Evolutionary conservation across 306 rosid genomes (phyloP).

Genomic region (Cicer yamashitae): DNA sequence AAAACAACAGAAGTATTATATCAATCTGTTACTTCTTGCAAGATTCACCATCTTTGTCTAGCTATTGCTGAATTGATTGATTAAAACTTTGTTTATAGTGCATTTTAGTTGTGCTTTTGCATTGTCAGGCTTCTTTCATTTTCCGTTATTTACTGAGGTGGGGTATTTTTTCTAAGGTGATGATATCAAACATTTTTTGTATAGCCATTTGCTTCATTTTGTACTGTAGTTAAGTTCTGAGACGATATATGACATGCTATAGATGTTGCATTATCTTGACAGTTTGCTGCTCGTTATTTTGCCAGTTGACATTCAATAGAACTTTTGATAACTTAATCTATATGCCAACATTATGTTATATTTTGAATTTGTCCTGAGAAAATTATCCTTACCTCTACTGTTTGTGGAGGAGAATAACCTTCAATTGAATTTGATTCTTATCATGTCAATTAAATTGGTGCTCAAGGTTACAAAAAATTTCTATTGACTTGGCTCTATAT

Average conservation of each 20-base stretch:
- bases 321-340: not conserved
- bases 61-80: too few species aligned
- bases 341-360: slow-evolving; percentile 16
- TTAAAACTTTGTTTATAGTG: too few species aligned
- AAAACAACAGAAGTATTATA: slow-evolving; percentile 20
- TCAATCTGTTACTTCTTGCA: slow-evolving; percentile 24
- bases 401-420: not conserved
- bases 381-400: not conserved
- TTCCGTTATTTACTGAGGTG: slow-evolving; percentile 43
- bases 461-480: not conserved
- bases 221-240: slow-evolving; percentile 22
- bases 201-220: not conserved
- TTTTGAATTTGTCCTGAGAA: not conserved
- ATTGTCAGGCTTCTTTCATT: too few species aligned
- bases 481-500: not conserved
- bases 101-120: too few species aligned
- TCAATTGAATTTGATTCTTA: not conserved
- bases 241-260: slow-evolving; percentile 25
- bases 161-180: slow-evolving; percentile 31
- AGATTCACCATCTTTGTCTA: slow-evolving; percentile 27
- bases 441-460: not conserved
- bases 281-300: slow-evolving; percentile 23
- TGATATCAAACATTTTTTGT: slow-evolving; percentile 26
- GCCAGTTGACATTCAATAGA: not conserved
- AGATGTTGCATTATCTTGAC: slow-evolving; percentile 37